These are phyloP conservation scores for Cryptosporidium viatorum DNA, from an alignment of 169 alveolate genomes.

Conservation along the genomic window DNA sequence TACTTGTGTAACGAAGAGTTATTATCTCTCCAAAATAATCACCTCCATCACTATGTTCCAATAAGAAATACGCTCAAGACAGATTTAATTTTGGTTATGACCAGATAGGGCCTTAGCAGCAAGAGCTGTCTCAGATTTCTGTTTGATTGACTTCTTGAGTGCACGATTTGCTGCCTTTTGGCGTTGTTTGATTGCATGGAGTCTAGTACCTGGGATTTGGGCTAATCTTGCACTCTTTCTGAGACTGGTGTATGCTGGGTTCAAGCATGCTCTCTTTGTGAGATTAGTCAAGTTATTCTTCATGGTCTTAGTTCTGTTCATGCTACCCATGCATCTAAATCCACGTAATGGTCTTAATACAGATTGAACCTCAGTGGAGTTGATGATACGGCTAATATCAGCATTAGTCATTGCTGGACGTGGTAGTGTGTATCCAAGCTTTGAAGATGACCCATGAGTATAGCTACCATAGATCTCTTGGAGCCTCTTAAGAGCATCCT, in stretches of 20 bases:
- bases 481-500: slow-evolving; percentile 93
- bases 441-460: slow-evolving; percentile 78
- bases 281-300: slow-evolving; percentile 54
- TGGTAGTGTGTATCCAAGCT: slow-evolving; percentile 80
- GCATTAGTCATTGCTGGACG: slow-evolving; percentile 89
- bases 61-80: neutral
- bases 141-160: slow-evolving; percentile 70
- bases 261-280: slow-evolving; percentile 53
- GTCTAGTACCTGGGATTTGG: slow-evolving; percentile 75
- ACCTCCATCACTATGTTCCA: neutral
- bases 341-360: slow-evolving; percentile 86
- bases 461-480: slow-evolving; percentile 91
- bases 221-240: slow-evolving; percentile 70
- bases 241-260: slow-evolving; percentile 75
- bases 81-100: slow-evolving; percentile 60
- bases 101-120: slow-evolving; percentile 74
- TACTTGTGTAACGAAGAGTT: neutral
- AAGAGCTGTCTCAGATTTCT: slow-evolving; percentile 55
- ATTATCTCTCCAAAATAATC: neutral
- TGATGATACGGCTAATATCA: slow-evolving; percentile 95
- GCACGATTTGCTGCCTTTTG: slow-evolving; percentile 75
- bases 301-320: slow-evolving; percentile 42
- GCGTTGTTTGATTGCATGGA: slow-evolving; percentile 38
- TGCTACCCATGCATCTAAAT: neutral
- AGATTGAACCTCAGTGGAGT: slow-evolving; percentile 95